Evolutionary conservation across 2,329 filamentous ascomycete species (phyloP).

Genomic region (Pseudogymnoascus sp.): DNA sequence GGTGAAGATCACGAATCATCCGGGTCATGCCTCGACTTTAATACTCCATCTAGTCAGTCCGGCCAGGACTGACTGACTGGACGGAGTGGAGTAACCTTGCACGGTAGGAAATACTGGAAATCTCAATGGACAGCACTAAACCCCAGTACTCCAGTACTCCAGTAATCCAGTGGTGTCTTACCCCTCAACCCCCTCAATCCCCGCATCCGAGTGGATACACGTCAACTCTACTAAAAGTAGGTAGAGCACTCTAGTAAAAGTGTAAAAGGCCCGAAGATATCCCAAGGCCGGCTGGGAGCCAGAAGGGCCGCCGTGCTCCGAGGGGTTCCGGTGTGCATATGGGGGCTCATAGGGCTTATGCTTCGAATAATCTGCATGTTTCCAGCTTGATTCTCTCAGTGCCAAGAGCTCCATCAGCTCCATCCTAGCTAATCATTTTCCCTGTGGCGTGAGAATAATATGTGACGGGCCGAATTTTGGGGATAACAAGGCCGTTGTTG

Average conservation of each 20-base stretch:
- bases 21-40: not conserved
- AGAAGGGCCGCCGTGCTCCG: not conserved
- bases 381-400: not conserved
- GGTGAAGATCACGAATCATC: slow-evolving; percentile 3
- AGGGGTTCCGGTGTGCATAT: not conserved
- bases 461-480: not conserved
- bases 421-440: not conserved
- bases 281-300: not conserved
- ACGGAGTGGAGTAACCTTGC: not conserved
- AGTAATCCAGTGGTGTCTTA: not conserved
- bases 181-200: not conserved
- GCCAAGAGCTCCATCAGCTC: not conserved
- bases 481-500: not conserved
- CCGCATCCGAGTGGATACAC: slow-evolving; percentile 3
- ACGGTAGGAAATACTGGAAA: not conserved
- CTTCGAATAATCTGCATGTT: not conserved
- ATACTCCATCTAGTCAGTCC: not conserved
- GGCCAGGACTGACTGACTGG: not conserved
- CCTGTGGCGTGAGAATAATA: slow-evolving; percentile 17
- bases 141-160: not conserved
- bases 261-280: slow-evolving; percentile 3
- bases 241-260: not conserved
- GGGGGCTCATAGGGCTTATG: not conserved
- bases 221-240: not conserved
- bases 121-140: not conserved